A percentile compares a stretch with the other conserved stretches of the same genome.
These are phyloP conservation scores for Rhizopogon rudus DNA, from an alignment of 768 basidiomycete genomes.

Conservation along the genomic window DNA sequence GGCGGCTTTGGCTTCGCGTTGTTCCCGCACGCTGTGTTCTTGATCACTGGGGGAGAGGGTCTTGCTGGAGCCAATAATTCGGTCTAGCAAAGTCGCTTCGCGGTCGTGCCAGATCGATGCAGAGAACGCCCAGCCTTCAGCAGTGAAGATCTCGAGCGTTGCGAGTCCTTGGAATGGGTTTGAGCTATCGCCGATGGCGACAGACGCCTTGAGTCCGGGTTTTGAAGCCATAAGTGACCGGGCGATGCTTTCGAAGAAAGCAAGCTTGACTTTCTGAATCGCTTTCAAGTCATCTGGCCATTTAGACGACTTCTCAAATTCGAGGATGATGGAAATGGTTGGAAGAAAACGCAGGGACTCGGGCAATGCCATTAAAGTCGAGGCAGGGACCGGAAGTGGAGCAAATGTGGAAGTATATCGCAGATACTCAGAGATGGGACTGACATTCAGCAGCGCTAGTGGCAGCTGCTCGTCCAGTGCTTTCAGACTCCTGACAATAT, in stretches of 20 bases:
- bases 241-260: constrained; percentile 83
- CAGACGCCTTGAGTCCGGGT: constrained; percentile 46
- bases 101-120: constrained; percentile 84
- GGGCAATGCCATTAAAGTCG: constrained; percentile 48
- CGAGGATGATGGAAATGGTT: constrained; percentile 69
- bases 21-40: constrained; percentile 30
- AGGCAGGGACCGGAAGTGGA: constrained; percentile 66
- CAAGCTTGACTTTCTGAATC: constrained; percentile 91
- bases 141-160: constrained; percentile 70
- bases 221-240: constrained; percentile 51
- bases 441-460: constrained; percentile 70
- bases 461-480: constrained; percentile 68
- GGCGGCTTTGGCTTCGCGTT: constrained; percentile 51
- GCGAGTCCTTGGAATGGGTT: constrained; percentile 63
- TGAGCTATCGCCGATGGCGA: constrained; percentile 52
- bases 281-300: constrained; percentile 96
- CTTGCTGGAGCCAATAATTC: constrained; percentile 47
- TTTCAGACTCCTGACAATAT: constrained; percentile 71
- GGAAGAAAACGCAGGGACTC: constrained; percentile 60
- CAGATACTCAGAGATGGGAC: constrained; percentile 65
- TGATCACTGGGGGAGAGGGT: constrained; percentile 9
- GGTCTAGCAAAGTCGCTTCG: constrained; percentile 74
- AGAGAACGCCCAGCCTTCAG: constrained; percentile 84
- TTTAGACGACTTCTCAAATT: constrained; percentile 87
- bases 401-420: constrained; percentile 82